Conservation (phyloP, 345 rosid species). For the Sisymbrium altissimum region DNA sequence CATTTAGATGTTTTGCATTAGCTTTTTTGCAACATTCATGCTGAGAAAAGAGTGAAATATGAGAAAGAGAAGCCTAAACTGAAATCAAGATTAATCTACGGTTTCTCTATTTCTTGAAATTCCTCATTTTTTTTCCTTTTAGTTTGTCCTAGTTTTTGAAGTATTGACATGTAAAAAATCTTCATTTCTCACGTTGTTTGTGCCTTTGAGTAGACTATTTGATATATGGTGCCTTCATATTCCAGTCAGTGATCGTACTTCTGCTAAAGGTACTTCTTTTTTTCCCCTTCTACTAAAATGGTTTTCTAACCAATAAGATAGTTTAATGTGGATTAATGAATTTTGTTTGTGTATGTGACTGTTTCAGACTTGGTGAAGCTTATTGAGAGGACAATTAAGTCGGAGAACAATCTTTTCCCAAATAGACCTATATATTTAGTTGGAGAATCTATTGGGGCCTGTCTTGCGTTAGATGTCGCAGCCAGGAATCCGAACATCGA, state of each 20-base stretch:
- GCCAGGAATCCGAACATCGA: slow-evolving; percentile 50
- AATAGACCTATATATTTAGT: slow-evolving; percentile 57
- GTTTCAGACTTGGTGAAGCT: slow-evolving; percentile 48
- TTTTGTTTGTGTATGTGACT: background rate
- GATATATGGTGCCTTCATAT: slow-evolving; percentile 69
- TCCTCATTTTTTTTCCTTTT: background rate
- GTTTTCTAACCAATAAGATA: background rate
- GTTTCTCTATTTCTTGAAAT: background rate
- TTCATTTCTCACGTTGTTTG: background rate
- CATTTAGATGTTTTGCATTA: background rate
- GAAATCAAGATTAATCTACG: background rate
- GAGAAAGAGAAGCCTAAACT: background rate
- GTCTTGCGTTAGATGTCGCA: slow-evolving; percentile 59
- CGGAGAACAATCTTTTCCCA: slow-evolving; percentile 34
- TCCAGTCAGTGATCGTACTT: slow-evolving; percentile 57
- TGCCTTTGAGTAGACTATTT: slow-evolving; percentile 51
- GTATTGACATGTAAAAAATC: slow-evolving; percentile 4
- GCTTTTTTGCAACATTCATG: background rate
- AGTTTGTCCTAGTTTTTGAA: background rate
- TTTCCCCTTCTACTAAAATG: background rate
- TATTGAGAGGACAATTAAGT: slow-evolving; percentile 43
- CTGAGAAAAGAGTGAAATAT: background rate
- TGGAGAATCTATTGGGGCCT: slow-evolving; percentile 60
- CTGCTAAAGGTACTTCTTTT: slow-evolving; percentile 51
- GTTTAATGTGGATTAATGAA: background rate